Conservation (phyloP, 1,284 basidiomycete genomes). For the Acaromyces ingoldii region DNA sequence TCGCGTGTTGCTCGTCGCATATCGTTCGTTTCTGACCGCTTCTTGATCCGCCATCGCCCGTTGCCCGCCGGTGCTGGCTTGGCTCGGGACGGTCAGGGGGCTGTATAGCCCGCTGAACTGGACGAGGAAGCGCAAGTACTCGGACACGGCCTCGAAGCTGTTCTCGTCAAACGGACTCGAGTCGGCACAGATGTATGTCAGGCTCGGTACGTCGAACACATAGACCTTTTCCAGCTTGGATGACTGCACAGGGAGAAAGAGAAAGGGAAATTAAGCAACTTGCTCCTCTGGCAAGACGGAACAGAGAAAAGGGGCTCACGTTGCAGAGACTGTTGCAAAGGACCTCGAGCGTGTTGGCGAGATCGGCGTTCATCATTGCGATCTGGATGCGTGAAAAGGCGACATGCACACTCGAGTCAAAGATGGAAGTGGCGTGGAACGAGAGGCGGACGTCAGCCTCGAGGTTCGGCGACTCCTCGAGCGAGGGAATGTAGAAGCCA, state of each 20-base stretch:
- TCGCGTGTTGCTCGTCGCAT: constrained; percentile 53
- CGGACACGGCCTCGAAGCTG: constrained; percentile 80
- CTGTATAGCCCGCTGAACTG: constrained; percentile 70
- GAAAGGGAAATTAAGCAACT: not conserved
- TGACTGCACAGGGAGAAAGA: constrained; percentile 58
- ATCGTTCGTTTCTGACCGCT: constrained; percentile 6
- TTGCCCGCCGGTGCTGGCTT: not conserved
- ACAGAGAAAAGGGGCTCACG: not conserved
- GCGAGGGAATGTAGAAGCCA: not conserved
- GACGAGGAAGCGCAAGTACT: constrained; percentile 82
- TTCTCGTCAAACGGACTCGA: constrained; percentile 83
- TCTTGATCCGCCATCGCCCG: not conserved
- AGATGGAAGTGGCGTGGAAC: constrained; percentile 82
- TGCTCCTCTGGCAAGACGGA: not conserved
- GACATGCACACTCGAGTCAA: constrained; percentile 80
- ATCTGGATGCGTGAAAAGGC: constrained; percentile 67
- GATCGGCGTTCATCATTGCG: constrained; percentile 62
- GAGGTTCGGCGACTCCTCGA: constrained; percentile 24
- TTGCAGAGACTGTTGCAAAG: constrained; percentile 65
- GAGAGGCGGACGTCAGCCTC: constrained; percentile 51
- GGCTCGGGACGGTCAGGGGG: not conserved
- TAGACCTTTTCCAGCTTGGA: constrained; percentile 88
- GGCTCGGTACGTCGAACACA: constrained; percentile 78
- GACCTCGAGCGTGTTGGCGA: constrained; percentile 74
- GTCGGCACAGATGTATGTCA: constrained; percentile 87